Evolutionary conservation across 768 basidiomycete genomes (phyloP), one percentile per base, ranked within the genome.

Genomic region (Lepiota subincarnata): DNA sequence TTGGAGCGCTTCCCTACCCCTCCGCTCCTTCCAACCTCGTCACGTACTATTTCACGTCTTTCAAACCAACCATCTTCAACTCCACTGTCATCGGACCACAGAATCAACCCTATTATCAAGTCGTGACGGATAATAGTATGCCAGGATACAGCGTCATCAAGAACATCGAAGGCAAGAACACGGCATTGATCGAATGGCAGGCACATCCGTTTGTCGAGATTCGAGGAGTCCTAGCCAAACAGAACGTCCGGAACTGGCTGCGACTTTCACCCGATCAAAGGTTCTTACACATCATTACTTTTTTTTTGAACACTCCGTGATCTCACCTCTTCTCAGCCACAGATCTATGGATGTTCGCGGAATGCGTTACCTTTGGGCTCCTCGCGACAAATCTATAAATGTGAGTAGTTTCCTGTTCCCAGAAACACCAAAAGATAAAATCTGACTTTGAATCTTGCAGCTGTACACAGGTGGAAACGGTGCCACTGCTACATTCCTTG

Each of bases 1-100:
- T 79, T 59, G 84, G 84, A 4, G 83, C 83, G 0, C 78, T 86
- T 16, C 84, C 84, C 24, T 83, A 80, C 59, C 75, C 80, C 0
- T 49, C 67, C 19, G 53, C 70, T 26, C 55, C 69, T 19, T 61
- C 69, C 5, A 66, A 69, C 26, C 56, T 71, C 22, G 58, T 67
- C 62, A 62, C 68, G 4, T 79, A 80, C 64, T 70, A 72, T 44
- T 80, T 86, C 70, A 75, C 76, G 10, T 66, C 72, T 11, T 73
- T 80, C 62, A 76, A 69, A 54, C 75, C 79, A 3, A 73, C 72
- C 35, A 68, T 86, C 6, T 69, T 84, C 49, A 81, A 86, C 61
- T 83, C 75, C 60, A 67, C 62, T 16, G 76, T 86, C 56, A 53
- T 82, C 46, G 81, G 78, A 1, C 73, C 82, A 0, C 74, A 76